Evolutionary conservation across 768 basidiomycete genomes (phyloP), one percentile per base, ranked within the genome.

Genomic region (Coprinopsis marcescibilis): DNA sequence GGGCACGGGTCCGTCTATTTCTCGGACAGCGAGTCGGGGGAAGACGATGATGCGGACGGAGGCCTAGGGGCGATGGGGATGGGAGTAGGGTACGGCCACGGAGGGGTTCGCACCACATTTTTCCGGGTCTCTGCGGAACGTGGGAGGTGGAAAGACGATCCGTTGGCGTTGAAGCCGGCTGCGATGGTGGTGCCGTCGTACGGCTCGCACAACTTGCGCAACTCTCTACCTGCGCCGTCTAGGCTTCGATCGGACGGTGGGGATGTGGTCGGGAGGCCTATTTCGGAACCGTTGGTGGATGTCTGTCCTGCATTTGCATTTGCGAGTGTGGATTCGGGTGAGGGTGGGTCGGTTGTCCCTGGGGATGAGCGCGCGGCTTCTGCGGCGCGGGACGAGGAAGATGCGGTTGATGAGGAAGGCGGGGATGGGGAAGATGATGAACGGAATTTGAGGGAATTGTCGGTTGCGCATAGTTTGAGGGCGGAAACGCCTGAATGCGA

Each of bases 111-210:
- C 41, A 66, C 70, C 48, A 78, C 78, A 2, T 80, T 70, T 54
- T 80, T 80, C 53, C 65, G 68, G 37, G 68, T 70, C 10, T 81
- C 80, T 32, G 71, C 76, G 6, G 80, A 81, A 54, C 78, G 80
- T 43, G 79, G 78, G 6, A 70, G 70, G 46, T 81, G 79, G 79
- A 66, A 68, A 51, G 75, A 64, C 47, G 77, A 80, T 51, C 77
- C 76, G 1, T 58, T 71, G 24, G 65, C 68, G 0, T 52, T 59
- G 47, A 60, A 60, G 49, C 54, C 55, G 20, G 21, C 52, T 15
- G 34, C 41, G 8, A 40, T 41, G 4, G 29, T 13, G 12, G 17
- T 15, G 13, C n/a, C n/a, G n/a, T n/a, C n/a, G n/a, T n/a, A n/a
- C n/a, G 39, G 14, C 8, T 34, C 44, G 35, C 56, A 53, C n/a